Percentiles rank a stretch among this genome's conserved stretches.
These are phyloP conservation scores for Orychophragmus violaceus DNA, from an alignment of 345 rosid genomes.

Conservation along the genomic window DNA sequence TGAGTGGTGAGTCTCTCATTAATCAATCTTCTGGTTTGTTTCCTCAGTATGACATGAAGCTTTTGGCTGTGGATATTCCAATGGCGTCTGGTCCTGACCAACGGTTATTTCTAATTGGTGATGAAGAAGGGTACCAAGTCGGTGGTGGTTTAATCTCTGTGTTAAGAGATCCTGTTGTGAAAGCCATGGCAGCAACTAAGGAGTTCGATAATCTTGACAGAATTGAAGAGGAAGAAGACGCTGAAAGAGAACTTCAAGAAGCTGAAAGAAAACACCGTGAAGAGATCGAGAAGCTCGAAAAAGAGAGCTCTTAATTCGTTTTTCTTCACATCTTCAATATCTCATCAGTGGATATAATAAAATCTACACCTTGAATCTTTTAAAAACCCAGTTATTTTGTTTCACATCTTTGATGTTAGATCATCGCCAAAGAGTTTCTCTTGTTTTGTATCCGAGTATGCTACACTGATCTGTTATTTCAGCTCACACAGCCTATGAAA, in stretches of 20 bases:
- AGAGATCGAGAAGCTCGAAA: slow-evolving; percentile 18
- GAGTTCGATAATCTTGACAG: slow-evolving; percentile 79
- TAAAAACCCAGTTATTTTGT: not conserved
- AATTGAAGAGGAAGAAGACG: slow-evolving; percentile 33
- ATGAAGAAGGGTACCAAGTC: slow-evolving; percentile 78
- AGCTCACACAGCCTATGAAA: too few relatives aligned
- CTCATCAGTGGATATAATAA: slow-evolving; percentile 3
- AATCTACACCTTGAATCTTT: not conserved
- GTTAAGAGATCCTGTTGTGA: slow-evolving; percentile 86
- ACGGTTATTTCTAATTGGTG: slow-evolving; percentile 62
- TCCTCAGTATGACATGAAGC: slow-evolving; percentile 77
- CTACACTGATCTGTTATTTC: not conserved
- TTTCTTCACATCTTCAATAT: not conserved
- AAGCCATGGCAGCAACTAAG: slow-evolving; percentile 86
- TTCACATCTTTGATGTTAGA: not conserved
- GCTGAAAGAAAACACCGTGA: slow-evolving; percentile 29
- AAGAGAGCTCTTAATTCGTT: slow-evolving; percentile 7
- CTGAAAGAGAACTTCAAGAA: slow-evolving; percentile 56
- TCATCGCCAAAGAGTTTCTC: not conserved
- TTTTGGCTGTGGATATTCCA: slow-evolving; percentile 82
- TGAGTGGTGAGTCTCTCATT: not conserved
- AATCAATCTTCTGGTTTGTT: slow-evolving; percentile 6
- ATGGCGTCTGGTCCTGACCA: slow-evolving; percentile 90
- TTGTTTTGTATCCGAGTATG: slow-evolving; percentile 2
- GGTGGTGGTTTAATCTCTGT: slow-evolving; percentile 80